Evolutionary conservation across 495 filamentous ascomycete species (phyloP).

Genomic region (Penicillium crystallinum): DNA sequence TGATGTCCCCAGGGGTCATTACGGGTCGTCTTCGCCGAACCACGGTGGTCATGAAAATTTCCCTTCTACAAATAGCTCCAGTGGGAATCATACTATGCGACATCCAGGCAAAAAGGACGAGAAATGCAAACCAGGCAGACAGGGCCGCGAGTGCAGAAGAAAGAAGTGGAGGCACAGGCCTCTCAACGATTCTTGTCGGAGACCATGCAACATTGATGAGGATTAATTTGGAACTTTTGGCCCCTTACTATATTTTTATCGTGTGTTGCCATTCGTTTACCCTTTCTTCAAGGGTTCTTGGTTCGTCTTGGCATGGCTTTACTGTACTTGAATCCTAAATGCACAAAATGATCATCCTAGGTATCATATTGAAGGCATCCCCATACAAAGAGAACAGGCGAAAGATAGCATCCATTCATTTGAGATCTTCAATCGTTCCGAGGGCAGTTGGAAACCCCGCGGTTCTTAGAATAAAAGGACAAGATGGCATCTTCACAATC

Average conservation of each 20-base stretch:
- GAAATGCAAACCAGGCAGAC: conserved; percentile 2
- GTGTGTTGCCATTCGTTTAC: not conserved
- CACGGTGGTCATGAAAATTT: conserved; percentile 13
- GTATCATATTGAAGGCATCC: not conserved
- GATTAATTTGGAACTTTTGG: not conserved
- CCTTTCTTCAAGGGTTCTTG: not conserved
- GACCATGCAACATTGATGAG: conserved; percentile 5
- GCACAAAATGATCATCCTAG: not conserved
- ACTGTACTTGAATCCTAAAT: not conserved
- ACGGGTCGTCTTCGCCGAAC: conserved; percentile 6
- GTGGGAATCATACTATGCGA: not conserved
- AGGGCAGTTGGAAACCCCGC: no score
- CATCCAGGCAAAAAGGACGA: not conserved
- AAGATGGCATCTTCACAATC: no score
- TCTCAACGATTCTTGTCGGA: conserved; percentile 1
- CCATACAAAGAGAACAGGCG: not conserved
- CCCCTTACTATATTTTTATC: not conserved
- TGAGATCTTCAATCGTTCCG: no score
- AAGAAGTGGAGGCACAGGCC: not conserved
- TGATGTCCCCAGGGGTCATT: not conserved
- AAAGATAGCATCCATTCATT: no score
- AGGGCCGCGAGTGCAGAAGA: conserved; percentile 5
- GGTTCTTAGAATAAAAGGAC: no score
- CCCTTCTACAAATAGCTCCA: not conserved
- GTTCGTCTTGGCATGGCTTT: not conserved